Percentiles rank a stretch among this genome's conserved stretches.
Evolutionary conservation across 345 rosid species (phyloP).

Genomic region (Rhizophora mangle): DNA sequence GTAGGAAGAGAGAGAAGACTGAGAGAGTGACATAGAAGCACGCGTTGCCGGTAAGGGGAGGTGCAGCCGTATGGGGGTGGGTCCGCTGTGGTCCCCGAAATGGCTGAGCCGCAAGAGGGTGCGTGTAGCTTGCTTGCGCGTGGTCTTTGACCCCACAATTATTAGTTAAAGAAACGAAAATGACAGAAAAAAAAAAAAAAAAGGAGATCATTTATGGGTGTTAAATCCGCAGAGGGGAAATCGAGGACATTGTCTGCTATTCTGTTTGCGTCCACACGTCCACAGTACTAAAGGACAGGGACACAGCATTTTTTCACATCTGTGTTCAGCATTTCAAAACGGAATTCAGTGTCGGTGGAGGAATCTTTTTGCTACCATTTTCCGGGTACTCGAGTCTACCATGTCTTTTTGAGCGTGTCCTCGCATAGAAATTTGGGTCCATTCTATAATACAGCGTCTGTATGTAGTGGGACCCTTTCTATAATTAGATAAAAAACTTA

Average conservation of each 20-base stretch:
- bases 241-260: not conserved
- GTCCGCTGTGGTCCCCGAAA: slow-evolving; percentile 43
- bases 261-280: too few relatives aligned
- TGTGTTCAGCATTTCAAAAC: slow-evolving; percentile 13
- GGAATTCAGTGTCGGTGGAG: slow-evolving; percentile 1
- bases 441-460: too few relatives aligned
- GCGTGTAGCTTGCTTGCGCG: not conserved
- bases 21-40: slow-evolving; percentile 56
- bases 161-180: not conserved
- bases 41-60: slow-evolving; percentile 76
- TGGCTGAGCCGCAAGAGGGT: slow-evolving; percentile 30
- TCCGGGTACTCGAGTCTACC: not conserved
- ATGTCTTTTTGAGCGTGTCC: slow-evolving; percentile 10
- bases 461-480: too few relatives aligned
- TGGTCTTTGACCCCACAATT: slow-evolving; percentile 28
- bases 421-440: slow-evolving; percentile 10
- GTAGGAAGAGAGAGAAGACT: slow-evolving; percentile 14
- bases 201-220: not conserved
- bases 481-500: too few relatives aligned
- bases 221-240: not conserved
- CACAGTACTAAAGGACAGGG: not conserved
- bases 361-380: slow-evolving; percentile 29
- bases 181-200: not conserved
- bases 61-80: slow-evolving; percentile 78
- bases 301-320: too few relatives aligned